phyloP scores from a whole-genome alignment of 1,284 basidiomycete species.

The Neotropicomus parvogracilis region DNA sequence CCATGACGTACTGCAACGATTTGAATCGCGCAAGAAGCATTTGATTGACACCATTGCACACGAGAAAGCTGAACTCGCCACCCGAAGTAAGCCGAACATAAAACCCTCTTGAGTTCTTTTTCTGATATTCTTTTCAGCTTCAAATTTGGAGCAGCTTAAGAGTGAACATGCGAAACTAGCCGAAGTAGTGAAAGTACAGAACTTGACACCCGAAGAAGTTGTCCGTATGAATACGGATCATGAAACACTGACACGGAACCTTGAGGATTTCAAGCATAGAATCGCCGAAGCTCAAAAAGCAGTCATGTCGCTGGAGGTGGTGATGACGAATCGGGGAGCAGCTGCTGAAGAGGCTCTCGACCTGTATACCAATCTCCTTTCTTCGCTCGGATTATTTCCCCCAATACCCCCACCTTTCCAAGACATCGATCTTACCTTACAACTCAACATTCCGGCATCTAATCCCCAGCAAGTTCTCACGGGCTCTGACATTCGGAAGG shows the following conservation, averaged over 20 bases:
- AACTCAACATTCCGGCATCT: constrained; percentile 69
- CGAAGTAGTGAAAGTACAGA: constrained; percentile 73
- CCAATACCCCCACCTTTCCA: constrained; percentile 65
- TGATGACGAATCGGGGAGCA: constrained; percentile 70
- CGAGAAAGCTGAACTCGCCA: constrained; percentile 59
- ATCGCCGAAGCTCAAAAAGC: constrained; percentile 66
- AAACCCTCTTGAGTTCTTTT: not conserved
- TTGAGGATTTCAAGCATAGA: constrained; percentile 74
- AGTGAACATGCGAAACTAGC: constrained; percentile 60
- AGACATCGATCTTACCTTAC: constrained; percentile 67
- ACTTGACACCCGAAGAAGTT: constrained; percentile 82
- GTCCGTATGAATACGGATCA: constrained; percentile 83
- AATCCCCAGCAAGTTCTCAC: constrained; percentile 60
- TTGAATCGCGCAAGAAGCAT: constrained; percentile 61
- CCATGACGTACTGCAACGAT: constrained; percentile 60
- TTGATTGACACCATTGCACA: constrained; percentile 57
- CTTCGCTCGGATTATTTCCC: constrained; percentile 70
- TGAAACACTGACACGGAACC: constrained; percentile 62
- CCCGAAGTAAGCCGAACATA: constrained; percentile 40
- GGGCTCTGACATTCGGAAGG: constrained; percentile 63
- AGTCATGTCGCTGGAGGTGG: constrained; percentile 74
- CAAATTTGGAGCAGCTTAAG: constrained; percentile 56
- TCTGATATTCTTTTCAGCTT: constrained; percentile 39
- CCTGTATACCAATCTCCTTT: constrained; percentile 67
- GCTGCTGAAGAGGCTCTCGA: constrained; percentile 77